Evolutionary conservation across 75 land plant species (phyloP).

Genomic region (Picea sitchensis): DNA sequence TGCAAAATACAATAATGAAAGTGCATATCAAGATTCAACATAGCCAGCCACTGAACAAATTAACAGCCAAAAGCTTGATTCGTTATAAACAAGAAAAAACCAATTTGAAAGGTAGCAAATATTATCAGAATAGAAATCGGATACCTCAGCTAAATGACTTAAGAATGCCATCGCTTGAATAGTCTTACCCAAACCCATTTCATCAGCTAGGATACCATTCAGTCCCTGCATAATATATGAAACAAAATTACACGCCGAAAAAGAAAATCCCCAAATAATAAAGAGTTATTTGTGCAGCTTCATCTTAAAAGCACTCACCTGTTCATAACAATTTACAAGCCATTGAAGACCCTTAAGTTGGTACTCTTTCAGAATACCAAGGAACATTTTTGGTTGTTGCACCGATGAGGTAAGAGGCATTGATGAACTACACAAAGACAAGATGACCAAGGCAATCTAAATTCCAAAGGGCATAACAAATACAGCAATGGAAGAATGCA

Average conservation of each 20-base stretch:
- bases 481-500: neutral
- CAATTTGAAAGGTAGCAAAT: neutral
- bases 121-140: neutral
- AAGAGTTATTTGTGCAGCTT: neutral
- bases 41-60: neutral
- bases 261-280: neutral
- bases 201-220: conserved; percentile 99
- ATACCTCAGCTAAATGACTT: conserved; percentile 97
- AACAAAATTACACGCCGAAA: neutral
- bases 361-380: conserved; percentile 88
- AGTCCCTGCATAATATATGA: conserved; percentile 55
- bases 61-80: neutral
- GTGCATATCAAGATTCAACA: conserved; percentile 6
- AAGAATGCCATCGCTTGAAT: conserved; percentile 98
- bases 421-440: conserved; percentile 64
- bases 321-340: conserved; percentile 99
- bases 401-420: conserved; percentile 94
- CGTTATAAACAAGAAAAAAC: conserved; percentile 5
- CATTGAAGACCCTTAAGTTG: conserved; percentile 97
- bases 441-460: neutral
- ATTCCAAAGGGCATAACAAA: neutral
- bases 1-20: neutral
- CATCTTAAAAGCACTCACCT: conserved; percentile 43
- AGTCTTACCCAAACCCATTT: conserved; percentile 99
- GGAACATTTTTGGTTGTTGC: conserved; percentile 79